Evolutionary conservation across 257 asterid species (phyloP).

Genomic region (Solanum paucissectum): DNA sequence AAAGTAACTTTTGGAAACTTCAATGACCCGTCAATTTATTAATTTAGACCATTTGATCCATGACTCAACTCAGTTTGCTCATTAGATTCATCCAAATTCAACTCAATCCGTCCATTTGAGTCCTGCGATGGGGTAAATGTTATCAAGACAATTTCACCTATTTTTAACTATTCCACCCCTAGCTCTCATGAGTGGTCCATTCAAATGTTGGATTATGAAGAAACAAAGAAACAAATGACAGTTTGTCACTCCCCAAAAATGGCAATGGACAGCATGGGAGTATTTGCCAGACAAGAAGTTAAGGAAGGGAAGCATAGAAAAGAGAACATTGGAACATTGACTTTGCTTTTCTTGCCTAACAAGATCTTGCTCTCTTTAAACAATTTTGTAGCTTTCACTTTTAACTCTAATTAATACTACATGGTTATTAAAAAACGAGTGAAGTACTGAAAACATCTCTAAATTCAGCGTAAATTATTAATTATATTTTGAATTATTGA

Average conservation of each 20-base stretch:
- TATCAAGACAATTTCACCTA: background rate
- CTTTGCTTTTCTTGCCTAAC: conserved; percentile 40
- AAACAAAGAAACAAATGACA: background rate
- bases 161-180: background rate
- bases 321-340: background rate
- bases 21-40: background rate
- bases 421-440: no score
- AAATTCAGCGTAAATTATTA: background rate
- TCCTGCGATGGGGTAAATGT: rapidly evolving
- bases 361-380: conserved; percentile 11
- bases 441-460: no score
- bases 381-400: background rate
- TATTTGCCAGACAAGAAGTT: background rate
- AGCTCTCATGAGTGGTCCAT: background rate
- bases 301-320: background rate
- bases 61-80: background rate
- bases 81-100: background rate
- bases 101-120: no score
- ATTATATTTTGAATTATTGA: no score
- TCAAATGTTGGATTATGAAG: background rate
- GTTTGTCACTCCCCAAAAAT: background rate
- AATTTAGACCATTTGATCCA: background rate
- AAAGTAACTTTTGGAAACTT: background rate
- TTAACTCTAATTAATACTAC: background rate
- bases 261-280: background rate